Base-by-base conservation (phyloP, 176 grass and related monocot species). In the Puccinellia tenuiflora region DNA sequence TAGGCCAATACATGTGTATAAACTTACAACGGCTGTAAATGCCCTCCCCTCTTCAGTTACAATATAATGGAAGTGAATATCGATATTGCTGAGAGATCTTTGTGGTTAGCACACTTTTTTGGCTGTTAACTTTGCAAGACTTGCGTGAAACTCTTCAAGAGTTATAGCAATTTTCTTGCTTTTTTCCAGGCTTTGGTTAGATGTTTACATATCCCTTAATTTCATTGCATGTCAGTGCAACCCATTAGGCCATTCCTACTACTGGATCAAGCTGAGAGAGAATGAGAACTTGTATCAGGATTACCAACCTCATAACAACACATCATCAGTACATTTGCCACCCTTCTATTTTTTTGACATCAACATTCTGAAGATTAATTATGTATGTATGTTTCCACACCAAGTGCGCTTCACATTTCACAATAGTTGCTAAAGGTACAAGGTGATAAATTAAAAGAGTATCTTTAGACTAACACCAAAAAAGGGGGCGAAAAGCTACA, bases 351-450 rank as follows among this genome's bases (percentile, higher is more conserved):
- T 16, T 56, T 53, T 24, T 17, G 40, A 25, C 14, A 33, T 63
- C 3, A 52, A 77, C 48, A 29, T 33, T 79, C 61, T 53, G 29
- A 66, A 47, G 53, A 88, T 80, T 45, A 80, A 81, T 84, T 83
- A 90, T 51, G 67, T 40, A 74, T 86, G 67, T 79, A 75, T 83
- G 88, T 83, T 74, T 43, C 65, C 85, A 67, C 78, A 76, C 65
- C 73, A 90, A 73, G 78, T 59, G 66, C n/a, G 46, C 33, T 79
- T 72, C 80, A 79, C 45, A 86, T 78, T 34, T 67, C 84, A 78
- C 37, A 35, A 33, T 45, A 61, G 79, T 86, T 79, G 47, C 67
- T 79, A 83, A 74, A 38, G 73, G 79, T 90, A 86, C 84, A 86
- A 3, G 68, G 28, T 30, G 25, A 73, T 68, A 74, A 80, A 84